These are phyloP conservation scores for Fusarium torreyae DNA, from an alignment of 2,329 filamentous ascomycete genomes.

Conservation along the genomic window DNA sequence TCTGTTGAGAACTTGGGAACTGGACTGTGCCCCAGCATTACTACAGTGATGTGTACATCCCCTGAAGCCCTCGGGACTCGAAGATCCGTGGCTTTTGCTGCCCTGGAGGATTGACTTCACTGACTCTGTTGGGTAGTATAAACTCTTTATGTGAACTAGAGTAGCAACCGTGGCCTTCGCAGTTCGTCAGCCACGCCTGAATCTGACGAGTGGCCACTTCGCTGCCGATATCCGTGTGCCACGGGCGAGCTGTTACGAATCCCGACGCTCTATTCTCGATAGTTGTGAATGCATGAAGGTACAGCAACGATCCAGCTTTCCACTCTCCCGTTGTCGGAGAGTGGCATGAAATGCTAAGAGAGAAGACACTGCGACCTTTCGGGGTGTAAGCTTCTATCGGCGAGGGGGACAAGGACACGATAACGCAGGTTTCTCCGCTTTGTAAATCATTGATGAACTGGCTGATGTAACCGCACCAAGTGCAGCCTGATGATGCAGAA, in stretches of 20 bases:
- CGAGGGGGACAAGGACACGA: background rate
- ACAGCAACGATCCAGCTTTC: too few relatives aligned
- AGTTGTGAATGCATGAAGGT: background rate
- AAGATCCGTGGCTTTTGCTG: background rate
- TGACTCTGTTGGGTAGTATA: background rate
- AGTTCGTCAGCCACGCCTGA: background rate
- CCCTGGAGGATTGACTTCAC: background rate
- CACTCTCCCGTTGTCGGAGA: background rate
- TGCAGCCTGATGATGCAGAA: background rate
- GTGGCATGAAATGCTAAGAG: background rate
- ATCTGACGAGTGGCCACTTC: background rate
- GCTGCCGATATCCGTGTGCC: background rate
- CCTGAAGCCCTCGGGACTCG: background rate
- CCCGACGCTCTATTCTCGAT: background rate
- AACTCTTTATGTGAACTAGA: background rate
- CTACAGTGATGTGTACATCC: background rate
- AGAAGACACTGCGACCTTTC: background rate
- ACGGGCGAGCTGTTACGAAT: background rate
- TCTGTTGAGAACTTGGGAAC: background rate
- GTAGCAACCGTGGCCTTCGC: background rate
- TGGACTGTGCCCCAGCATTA: background rate
- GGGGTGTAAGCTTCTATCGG: background rate
- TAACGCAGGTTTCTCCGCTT: background rate
- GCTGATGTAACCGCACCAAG: background rate
- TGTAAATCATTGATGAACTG: background rate